Conservation (phyloP, 805 yeast species). For the Candida maesae region DNA sequence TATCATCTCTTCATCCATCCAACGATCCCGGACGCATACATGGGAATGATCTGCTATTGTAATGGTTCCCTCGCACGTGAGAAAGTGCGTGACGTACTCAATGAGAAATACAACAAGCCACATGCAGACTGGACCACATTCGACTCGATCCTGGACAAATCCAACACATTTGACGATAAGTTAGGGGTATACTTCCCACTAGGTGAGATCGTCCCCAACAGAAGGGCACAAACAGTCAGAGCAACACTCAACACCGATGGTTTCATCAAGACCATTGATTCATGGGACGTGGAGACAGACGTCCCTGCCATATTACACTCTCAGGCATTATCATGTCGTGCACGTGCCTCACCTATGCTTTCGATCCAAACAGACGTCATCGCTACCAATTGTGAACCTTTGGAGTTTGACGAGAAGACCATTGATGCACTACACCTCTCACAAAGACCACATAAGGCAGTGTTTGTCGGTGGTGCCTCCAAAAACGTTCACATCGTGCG, state of each 20-base stretch:
- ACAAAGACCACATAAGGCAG: slow-evolving; percentile 61
- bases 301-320: slow-evolving; percentile 78
- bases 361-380: slow-evolving; percentile 28
- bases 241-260: slow-evolving; percentile 37
- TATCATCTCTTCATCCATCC: slow-evolving; percentile 89
- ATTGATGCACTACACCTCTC: slow-evolving; percentile 19
- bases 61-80: slow-evolving; percentile 90
- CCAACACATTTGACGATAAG: slow-evolving; percentile 34
- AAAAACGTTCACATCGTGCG: slow-evolving; percentile 63
- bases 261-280: slow-evolving; percentile 30
- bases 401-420: slow-evolving; percentile 34
- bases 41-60: slow-evolving; percentile 95
- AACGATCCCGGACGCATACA: slow-evolving; percentile 65
- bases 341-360: slow-evolving; percentile 75
- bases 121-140: slow-evolving; percentile 57
- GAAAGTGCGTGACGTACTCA: slow-evolving; percentile 59
- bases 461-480: slow-evolving; percentile 87
- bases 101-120: slow-evolving; percentile 36
- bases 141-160: slow-evolving; percentile 45
- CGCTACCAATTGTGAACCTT: slow-evolving; percentile 3
- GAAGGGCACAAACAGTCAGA: slow-evolving; percentile 57
- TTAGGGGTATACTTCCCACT: slow-evolving; percentile 83
- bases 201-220: slow-evolving; percentile 90
- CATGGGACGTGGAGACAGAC: slow-evolving; percentile 57
- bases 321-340: slow-evolving; percentile 81